These are phyloP conservation scores for Xylaria sp. DNA, from an alignment of 2,329 filamentous ascomycete genomes.

Conservation along the genomic window DNA sequence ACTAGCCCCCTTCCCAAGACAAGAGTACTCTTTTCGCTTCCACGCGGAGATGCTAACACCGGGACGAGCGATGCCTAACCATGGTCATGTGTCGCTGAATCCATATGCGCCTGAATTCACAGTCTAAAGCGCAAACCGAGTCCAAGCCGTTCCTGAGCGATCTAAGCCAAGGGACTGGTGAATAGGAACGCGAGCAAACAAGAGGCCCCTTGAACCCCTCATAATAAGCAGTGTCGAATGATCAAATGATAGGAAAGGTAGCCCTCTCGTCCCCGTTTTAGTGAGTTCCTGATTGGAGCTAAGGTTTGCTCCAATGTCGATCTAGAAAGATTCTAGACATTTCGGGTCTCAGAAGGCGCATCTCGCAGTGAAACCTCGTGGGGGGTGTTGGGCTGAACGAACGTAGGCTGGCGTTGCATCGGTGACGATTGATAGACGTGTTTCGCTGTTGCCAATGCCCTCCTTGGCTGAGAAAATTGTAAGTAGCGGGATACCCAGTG, in stretches of 20 bases:
- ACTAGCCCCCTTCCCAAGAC: conserved; percentile 14
- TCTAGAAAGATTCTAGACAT: conserved; percentile 35
- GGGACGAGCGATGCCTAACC: neutral
- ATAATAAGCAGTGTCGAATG: neutral
- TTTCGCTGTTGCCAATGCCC: conserved; percentile 14
- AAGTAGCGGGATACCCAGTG: neutral
- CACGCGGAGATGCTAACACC: too few species aligned
- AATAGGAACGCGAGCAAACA: neutral
- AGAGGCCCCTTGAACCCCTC: neutral
- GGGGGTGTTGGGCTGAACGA: conserved; percentile 21
- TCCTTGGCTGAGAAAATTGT: conserved; percentile 6
- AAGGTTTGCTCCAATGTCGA: conserved; percentile 19
- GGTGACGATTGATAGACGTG: conserved; percentile 13
- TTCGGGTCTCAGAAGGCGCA: conserved; percentile 21
- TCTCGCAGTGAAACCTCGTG: conserved; percentile 27
- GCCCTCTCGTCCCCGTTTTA: conserved; percentile 9
- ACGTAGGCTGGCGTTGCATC: conserved; percentile 13
- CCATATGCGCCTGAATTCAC: neutral
- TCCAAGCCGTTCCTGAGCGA: neutral
- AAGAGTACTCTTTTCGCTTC: neutral
- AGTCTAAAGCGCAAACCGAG: neutral
- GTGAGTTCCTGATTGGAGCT: conserved; percentile 20
- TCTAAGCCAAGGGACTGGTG: neutral
- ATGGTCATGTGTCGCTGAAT: neutral
- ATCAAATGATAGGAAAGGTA: conserved; percentile 27